Conservation (phyloP, 192 early-diverging fungal genomes). For the Mortierella hygrophila region DNA sequence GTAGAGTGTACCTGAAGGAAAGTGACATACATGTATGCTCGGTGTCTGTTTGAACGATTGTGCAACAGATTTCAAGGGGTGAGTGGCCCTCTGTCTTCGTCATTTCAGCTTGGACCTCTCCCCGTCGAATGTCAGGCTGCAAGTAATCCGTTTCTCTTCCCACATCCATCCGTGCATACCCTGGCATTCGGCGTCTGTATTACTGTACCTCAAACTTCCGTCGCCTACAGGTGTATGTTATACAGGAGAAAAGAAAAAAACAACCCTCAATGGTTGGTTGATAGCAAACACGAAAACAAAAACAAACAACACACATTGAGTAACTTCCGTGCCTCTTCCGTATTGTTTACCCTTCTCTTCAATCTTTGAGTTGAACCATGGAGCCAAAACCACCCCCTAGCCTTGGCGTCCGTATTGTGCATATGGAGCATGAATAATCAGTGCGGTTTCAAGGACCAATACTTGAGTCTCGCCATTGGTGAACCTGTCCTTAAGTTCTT, state of each 20-base stretch:
- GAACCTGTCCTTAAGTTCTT: not conserved
- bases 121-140: not conserved
- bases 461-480: not conserved
- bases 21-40: not conserved
- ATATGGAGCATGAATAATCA: too few relatives aligned
- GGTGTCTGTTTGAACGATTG: not conserved
- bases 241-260: not conserved
- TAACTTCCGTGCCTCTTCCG: not conserved
- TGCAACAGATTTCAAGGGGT: not conserved
- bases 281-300: not conserved
- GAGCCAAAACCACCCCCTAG: not conserved
- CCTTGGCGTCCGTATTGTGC: not conserved
- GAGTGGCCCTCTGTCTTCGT: not conserved
- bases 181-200: not conserved
- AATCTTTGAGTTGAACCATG: not conserved
- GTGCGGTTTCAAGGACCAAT: too few relatives aligned
- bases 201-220: not conserved
- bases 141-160: not conserved
- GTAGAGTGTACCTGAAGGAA: not conserved
- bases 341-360: not conserved
- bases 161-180: not conserved
- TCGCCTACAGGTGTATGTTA: not conserved
- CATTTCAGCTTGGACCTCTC: not conserved
- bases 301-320: not conserved
- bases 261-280: not conserved